Conservation (phyloP, 2,329 filamentous ascomycete genomes). For the Cordyceps sp. region DNA sequence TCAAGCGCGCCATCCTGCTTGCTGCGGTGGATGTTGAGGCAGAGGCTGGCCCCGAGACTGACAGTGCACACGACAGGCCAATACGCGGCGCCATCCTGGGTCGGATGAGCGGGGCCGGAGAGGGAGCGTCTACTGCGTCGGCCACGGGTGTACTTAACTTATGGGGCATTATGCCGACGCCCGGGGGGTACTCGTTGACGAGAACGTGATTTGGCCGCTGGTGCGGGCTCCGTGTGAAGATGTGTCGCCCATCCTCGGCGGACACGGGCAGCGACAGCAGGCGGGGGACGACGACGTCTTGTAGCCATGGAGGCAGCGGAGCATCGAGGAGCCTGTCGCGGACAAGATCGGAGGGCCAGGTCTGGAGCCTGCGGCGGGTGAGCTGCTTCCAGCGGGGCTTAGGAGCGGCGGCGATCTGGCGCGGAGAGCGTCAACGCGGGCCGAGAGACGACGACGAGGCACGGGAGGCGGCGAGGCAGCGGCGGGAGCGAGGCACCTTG, state of each 20-base stretch:
- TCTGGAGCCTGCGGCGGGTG: constrained; percentile 77
- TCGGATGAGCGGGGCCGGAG: constrained; percentile 14
- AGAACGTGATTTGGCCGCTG: constrained; percentile 72
- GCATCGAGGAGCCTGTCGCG: constrained; percentile 60
- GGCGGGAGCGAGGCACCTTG: constrained; percentile 36
- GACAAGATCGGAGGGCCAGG: constrained; percentile 72
- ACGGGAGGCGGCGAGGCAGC: constrained; percentile 19
- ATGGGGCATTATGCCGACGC: constrained; percentile 92
- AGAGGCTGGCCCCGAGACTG: constrained; percentile 62
- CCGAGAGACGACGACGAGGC: constrained; percentile 6
- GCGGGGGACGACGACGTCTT: constrained; percentile 49
- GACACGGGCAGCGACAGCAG: constrained; percentile 31
- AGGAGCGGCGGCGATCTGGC: constrained; percentile 42
- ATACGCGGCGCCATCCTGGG: constrained; percentile 66
- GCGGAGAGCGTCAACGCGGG: too few species aligned
- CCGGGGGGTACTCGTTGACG: constrained; percentile 79
- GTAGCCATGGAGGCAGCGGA: constrained; percentile 60
- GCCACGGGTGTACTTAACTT: constrained; percentile 40
- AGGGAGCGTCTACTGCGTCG: constrained; percentile 3
- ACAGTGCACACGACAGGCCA: constrained; percentile 80
- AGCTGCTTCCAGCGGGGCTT: constrained; percentile 75
- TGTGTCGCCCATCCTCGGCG: constrained; percentile 12
- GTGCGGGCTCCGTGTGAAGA: constrained; percentile 55
- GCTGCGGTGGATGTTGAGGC: constrained; percentile 59
- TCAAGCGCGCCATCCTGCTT: constrained; percentile 42